Conservation (phyloP, 306 rosid species). For the Corylus avellana region DNA sequence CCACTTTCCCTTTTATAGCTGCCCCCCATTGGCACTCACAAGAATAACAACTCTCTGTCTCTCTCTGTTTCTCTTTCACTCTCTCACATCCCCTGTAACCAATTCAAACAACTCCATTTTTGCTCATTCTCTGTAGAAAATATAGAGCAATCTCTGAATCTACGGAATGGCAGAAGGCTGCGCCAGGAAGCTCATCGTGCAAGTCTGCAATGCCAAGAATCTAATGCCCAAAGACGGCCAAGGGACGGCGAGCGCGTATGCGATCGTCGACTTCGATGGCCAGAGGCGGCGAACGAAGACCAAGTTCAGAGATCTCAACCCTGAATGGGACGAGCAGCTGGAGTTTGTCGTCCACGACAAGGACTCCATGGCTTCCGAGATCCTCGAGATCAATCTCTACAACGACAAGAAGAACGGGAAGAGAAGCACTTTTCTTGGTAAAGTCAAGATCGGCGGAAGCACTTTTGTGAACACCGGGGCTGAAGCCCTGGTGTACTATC, state of each 20-base stretch:
- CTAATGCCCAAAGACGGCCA: slow-evolving; percentile 96
- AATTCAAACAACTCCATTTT: no score
- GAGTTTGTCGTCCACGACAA: slow-evolving; percentile 65
- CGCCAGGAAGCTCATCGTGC: slow-evolving; percentile 64
- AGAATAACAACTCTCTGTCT: not conserved
- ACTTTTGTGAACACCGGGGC: slow-evolving; percentile 47
- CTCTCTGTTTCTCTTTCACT: slow-evolving; percentile 1
- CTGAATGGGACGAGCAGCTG: slow-evolving; percentile 84
- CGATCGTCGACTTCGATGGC: slow-evolving; percentile 82
- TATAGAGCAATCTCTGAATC: not conserved
- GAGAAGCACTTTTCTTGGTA: slow-evolving; percentile 76
- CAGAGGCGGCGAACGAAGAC: slow-evolving; percentile 82
- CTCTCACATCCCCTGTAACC: no score
- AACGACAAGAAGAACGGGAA: slow-evolving; percentile 75
- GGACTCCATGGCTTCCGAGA: slow-evolving; percentile 55
- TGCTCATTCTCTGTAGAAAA: not conserved
- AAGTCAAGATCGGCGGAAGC: slow-evolving; percentile 67
- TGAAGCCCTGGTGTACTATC: slow-evolving; percentile 59
- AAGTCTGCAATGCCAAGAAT: slow-evolving; percentile 78
- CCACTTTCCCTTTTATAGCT: slow-evolving; percentile 5
- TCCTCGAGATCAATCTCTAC: slow-evolving; percentile 69
- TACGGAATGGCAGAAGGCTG: slow-evolving; percentile 55
- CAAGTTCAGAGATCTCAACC: slow-evolving; percentile 73
- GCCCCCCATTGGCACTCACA: not conserved
- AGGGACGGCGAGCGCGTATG: slow-evolving; percentile 95